Evolutionary conservation across 768 basidiomycete species (phyloP).

Genomic region (Psilocybe cyanescens): DNA sequence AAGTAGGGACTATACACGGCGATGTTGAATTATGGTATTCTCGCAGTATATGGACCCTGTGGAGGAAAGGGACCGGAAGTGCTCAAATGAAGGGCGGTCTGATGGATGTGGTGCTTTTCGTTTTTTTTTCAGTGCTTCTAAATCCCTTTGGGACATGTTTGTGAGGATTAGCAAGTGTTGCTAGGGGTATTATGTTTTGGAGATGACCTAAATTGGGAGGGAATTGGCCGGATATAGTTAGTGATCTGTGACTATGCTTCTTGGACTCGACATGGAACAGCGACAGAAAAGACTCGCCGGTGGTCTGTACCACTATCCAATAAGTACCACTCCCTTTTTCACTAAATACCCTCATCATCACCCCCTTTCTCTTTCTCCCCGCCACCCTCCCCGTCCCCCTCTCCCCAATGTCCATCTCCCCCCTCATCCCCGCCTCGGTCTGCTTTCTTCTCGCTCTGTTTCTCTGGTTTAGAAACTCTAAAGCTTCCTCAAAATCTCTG

Average conservation of each 20-base stretch:
- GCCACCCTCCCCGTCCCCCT: neutral
- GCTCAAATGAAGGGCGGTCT: too few species aligned
- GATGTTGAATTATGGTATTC: neutral
- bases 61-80: too few species aligned
- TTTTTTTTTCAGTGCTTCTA: neutral
- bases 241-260: conserved; percentile 7
- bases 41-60: neutral
- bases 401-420: conserved; percentile 24
- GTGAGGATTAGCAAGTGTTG: neutral
- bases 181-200: conserved; percentile 1
- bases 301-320: conserved; percentile 2
- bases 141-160: neutral
- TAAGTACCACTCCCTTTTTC: conserved; percentile 9
- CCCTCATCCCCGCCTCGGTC: conserved; percentile 34
- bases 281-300: conserved; percentile 8
- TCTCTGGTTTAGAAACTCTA: conserved; percentile 47
- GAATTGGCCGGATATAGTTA: conserved; percentile 8
- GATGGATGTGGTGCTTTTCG: too few species aligned
- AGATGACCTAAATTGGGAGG: conserved; percentile 2
- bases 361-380: conserved; percentile 6
- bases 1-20: neutral
- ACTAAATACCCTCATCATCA: conserved; percentile 5
- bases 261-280: conserved; percentile 11
- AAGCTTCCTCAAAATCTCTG: conserved; percentile 42
- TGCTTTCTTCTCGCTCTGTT: conserved; percentile 42